A percentile compares a stretch with the other conserved stretches of the same genome.
Conservation (phyloP, 2,329 filamentous ascomycete species). For the Aureobasidium zeae region DNA sequence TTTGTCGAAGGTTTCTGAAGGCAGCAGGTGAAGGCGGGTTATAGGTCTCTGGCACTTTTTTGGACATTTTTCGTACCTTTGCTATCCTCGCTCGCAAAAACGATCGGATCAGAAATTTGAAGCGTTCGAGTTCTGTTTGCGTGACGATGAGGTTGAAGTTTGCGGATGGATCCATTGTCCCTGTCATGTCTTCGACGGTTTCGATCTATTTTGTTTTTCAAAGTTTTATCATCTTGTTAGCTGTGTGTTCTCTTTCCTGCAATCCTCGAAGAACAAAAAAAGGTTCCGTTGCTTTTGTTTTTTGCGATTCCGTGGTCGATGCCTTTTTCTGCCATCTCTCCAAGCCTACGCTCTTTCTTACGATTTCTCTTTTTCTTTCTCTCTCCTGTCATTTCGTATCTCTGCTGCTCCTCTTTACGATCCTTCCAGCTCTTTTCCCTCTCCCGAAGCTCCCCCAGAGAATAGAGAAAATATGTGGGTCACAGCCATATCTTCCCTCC, state of each 20-base stretch:
- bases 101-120: constrained; percentile 81
- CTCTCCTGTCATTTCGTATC: background rate
- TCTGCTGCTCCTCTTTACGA: too few relatives aligned
- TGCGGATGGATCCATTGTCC: constrained; percentile 76
- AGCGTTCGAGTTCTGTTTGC: constrained; percentile 90
- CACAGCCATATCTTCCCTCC: too few relatives aligned
- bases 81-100: constrained; percentile 76
- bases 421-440: too few relatives aligned
- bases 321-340: background rate
- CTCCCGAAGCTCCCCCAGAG: too few relatives aligned
- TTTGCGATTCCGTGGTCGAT: too few relatives aligned
- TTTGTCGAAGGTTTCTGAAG: too few relatives aligned
- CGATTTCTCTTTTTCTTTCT: background rate
- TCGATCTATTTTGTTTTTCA: constrained; percentile 33
- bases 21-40: background rate
- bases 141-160: constrained; percentile 92
- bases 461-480: too few relatives aligned
- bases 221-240: background rate
- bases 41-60: too few relatives aligned
- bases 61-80: too few relatives aligned
- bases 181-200: constrained; percentile 53
- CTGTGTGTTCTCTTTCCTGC: background rate
- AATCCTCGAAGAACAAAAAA: background rate
- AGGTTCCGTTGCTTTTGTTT: too few relatives aligned
- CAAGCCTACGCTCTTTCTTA: background rate